These are phyloP conservation scores for Penicillium sclerotiorum DNA, from an alignment of 2,329 filamentous ascomycete genomes.

Conservation along the genomic window DNA sequence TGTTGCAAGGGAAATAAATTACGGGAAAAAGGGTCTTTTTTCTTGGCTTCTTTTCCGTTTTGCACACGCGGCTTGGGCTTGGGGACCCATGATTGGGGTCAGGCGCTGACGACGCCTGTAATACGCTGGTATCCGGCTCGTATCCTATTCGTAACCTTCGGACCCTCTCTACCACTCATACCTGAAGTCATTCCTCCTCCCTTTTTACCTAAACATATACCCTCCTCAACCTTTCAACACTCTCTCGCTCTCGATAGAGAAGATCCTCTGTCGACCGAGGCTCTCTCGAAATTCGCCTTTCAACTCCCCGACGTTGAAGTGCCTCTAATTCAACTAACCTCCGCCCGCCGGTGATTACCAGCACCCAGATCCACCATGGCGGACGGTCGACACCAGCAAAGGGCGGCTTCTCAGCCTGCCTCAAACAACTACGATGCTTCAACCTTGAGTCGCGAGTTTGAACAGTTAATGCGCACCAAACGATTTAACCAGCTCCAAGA, in stretches of 20 bases:
- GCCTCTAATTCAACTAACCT: constrained; percentile 9
- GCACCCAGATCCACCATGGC: constrained; percentile 38
- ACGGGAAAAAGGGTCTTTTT: constrained; percentile 33
- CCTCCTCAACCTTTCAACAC: too few relatives aligned
- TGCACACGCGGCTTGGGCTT: constrained; percentile 42
- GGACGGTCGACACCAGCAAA: constrained; percentile 38
- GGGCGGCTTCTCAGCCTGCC: constrained; percentile 29
- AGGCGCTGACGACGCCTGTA: constrained; percentile 43
- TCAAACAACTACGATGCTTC: constrained; percentile 68
- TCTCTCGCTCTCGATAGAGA: too few relatives aligned
- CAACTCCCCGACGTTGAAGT: too few relatives aligned
- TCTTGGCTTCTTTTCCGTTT: constrained; percentile 31
- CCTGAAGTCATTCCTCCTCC: constrained; percentile 8
- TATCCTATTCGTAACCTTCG: background rate
- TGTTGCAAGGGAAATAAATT: constrained; percentile 21
- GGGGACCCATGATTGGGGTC: constrained; percentile 39
- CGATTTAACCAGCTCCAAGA: constrained; percentile 81
- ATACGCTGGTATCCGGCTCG: constrained; percentile 17
- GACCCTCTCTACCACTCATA: constrained; percentile 10
- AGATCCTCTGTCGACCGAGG: too few relatives aligned
- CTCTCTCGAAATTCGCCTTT: too few relatives aligned
- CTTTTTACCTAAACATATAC: constrained; percentile 11
- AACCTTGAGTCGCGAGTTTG: constrained; percentile 80
- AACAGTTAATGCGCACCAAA: constrained; percentile 82
- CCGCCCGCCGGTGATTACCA: constrained; percentile 30